Evolutionary conservation across 371 early-diverging fungal genomes (phyloP).

Genomic region (Entomophthora muscae): DNA sequence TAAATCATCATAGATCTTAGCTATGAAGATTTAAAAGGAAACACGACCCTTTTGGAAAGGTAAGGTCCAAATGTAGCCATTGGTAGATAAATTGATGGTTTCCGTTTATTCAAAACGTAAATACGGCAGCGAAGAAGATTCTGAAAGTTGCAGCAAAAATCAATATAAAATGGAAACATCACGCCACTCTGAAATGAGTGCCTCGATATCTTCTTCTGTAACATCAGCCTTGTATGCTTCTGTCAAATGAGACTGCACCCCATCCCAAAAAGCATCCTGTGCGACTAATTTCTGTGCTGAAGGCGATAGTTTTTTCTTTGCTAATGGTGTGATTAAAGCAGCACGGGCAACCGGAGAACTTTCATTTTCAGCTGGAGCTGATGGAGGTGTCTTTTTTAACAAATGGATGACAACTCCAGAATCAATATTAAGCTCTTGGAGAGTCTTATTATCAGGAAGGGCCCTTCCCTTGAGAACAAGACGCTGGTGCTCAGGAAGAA

Average conservation of each 20-base stretch:
- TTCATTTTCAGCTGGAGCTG: not conserved
- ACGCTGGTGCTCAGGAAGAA: not conserved
- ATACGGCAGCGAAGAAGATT: no score
- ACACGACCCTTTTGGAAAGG: no score
- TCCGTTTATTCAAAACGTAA: no score
- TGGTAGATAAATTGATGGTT: no score
- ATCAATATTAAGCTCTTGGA: not conserved
- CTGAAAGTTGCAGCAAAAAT: no score
- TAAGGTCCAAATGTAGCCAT: no score
- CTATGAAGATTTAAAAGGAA: no score
- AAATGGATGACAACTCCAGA: not conserved
- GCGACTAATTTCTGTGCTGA: not conserved
- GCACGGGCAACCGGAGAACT: not conserved
- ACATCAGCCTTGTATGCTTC: not conserved
- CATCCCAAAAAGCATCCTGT: not conserved
- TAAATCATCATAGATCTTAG: no score
- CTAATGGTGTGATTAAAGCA: not conserved
- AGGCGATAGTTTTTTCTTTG: not conserved
- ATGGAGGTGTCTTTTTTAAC: not conserved
- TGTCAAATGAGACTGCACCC: not conserved
- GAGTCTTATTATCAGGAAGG: not conserved
- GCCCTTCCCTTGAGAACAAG: not conserved
- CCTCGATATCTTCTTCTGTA: not conserved
- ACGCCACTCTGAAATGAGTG: not conserved
- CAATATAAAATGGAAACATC: not conserved